These are phyloP conservation scores for Pontederia paniculata DNA, from an alignment of 176 grass and related monocot genomes.

Conservation along the genomic window DNA sequence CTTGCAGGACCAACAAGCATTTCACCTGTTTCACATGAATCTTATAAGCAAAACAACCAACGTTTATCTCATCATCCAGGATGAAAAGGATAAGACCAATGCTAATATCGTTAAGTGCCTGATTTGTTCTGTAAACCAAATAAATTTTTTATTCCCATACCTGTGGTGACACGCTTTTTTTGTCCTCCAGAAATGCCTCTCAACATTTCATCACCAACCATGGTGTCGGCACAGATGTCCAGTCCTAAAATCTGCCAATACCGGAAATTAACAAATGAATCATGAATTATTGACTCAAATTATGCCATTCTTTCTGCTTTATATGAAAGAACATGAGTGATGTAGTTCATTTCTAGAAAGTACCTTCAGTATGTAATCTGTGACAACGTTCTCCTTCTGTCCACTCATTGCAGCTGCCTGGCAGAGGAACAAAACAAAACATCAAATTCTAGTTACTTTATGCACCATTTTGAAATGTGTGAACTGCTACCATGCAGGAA, in stretches of 20 bases:
- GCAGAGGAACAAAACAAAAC: neutral
- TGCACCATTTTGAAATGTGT: too few species aligned
- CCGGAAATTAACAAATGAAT: neutral
- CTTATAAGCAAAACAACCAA: too few species aligned
- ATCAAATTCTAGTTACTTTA: too few species aligned
- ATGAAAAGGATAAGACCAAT: too few species aligned
- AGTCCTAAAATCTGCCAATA: slow-evolving; percentile 67
- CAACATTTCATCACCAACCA: slow-evolving; percentile 84
- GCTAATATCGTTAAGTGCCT: too few species aligned
- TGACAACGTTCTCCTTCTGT: slow-evolving; percentile 47
- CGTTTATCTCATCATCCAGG: too few species aligned
- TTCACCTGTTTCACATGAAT: slow-evolving; percentile 22
- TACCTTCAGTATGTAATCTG: slow-evolving; percentile 90
- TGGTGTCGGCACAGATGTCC: slow-evolving; percentile 74
- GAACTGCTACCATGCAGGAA: neutral
- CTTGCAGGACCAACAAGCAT: slow-evolving; percentile 81
- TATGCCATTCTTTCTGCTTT: too few species aligned
- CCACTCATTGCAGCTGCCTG: slow-evolving; percentile 59
- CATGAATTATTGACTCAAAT: too few species aligned
- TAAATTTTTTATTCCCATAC: too few species aligned
- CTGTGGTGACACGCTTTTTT: slow-evolving; percentile 79
- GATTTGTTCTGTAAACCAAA: too few species aligned
- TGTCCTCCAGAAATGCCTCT: slow-evolving; percentile 92
- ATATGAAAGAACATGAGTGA: too few species aligned
- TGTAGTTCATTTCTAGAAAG: neutral